Evolutionary conservation across 306 rosid species (phyloP), one percentile per base, ranked within the genome.

Genomic region (Gillenia trifoliata): DNA sequence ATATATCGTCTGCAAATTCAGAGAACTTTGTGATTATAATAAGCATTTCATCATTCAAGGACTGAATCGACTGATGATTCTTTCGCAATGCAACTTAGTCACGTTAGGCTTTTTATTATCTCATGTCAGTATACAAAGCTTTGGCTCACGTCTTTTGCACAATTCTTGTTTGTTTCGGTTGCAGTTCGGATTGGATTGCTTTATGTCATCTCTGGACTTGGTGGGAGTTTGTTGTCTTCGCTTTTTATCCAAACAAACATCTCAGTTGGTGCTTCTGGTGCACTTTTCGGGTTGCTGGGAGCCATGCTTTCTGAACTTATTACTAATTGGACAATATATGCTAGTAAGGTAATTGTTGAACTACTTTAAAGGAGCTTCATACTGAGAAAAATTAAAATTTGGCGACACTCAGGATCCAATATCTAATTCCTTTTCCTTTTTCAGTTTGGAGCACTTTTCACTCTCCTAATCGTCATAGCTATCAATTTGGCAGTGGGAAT

Each of bases 211-310:
- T 88, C 98, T 80, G 98, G 98, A 75, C 84, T 94, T 63, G 98
- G 98, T 55, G 98, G 98, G 56, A 94, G 98, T 77, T 52, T 94
- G 87, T 83, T 91, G 71, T 90, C 96, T 76, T 88, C 89, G 13
- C 96, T 94, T 47, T 94, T 94, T 84, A 78, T 91, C 72, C 96
- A 91, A 82, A 54, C 92, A 65, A 94, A 88, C 84, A 87, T 94
- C 71, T 94, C 98, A 29, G 98, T 94, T 23, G 98, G 98, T 82
- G 98, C 98, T 78, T 94, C 98, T 47, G 98, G 98, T 78, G 97
- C 97, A 15, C 92, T 94, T 77, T 94, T 94, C 34, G 98, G 98
- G 47, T 88, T 94, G 75, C 87, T 94, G 15, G 98, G 98, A 75
- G 96, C 84, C 82, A 91, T 94, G 98, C 97, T 94, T 66, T 94